A percentile compares a stretch with the other conserved stretches of the same genome.
These are phyloP conservation scores for Plasmodium gaboni DNA, from an alignment of 169 alveolate genomes.

Conservation along the genomic window DNA sequence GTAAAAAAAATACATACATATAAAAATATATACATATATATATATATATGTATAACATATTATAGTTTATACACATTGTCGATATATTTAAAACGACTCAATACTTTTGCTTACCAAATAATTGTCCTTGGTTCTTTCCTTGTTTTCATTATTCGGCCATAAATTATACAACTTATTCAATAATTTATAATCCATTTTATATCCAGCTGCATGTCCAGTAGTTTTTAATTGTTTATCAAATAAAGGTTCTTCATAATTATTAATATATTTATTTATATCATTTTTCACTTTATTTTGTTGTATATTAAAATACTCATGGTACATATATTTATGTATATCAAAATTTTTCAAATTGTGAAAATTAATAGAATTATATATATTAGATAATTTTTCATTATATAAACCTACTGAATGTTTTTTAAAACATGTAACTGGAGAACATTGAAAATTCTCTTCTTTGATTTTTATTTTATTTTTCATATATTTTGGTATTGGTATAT, in stretches of 20 bases:
- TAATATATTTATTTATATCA: conserved; percentile 20
- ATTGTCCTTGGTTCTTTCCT: conserved; percentile 15
- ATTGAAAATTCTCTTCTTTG: conserved; percentile 38
- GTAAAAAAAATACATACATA: conserved; percentile 14
- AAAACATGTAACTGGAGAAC: conserved; percentile 40
- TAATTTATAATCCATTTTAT: conserved; percentile 29
- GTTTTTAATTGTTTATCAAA: not conserved
- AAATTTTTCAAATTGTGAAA: conserved; percentile 54
- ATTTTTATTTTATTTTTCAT: conserved; percentile 70
- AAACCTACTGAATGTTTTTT: conserved; percentile 61
- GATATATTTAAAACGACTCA: too few species aligned
- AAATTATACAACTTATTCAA: conserved; percentile 14
- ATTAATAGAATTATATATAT: conserved; percentile 25
- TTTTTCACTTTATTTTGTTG: not conserved
- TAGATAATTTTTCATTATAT: conserved; percentile 63
- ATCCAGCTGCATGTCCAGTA: conserved; percentile 60
- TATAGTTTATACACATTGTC: too few species aligned
- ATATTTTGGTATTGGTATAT: conserved; percentile 74
- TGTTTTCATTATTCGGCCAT: conserved; percentile 43
- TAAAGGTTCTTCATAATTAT: conserved; percentile 1
- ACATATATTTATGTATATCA: conserved; percentile 56
- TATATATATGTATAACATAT: conserved; percentile 3
- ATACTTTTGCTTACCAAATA: conserved; percentile 25
- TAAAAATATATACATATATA: not conserved
- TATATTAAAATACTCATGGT: conserved; percentile 48